A percentile compares a stretch with the other conserved stretches of the same genome.
These are phyloP conservation scores for Coemansia sp. DNA, from an alignment of 192 early-diverging fungal species.

Conservation along the genomic window DNA sequence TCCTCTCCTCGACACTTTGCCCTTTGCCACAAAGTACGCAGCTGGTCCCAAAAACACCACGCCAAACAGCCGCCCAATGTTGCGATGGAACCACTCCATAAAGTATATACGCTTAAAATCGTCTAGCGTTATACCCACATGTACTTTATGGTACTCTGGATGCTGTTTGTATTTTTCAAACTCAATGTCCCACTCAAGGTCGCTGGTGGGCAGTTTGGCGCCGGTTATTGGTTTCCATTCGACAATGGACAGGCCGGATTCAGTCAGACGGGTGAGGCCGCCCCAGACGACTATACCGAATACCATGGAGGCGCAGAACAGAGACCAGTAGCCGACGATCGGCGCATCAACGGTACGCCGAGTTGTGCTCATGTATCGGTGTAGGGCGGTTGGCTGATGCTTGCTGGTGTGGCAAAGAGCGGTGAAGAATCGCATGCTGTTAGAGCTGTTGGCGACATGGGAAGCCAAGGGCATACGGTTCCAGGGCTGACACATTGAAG, in stretches of 20 bases:
- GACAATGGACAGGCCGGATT: slow-evolving; percentile 91
- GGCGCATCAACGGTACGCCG: slow-evolving; percentile 38
- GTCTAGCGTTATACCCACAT: slow-evolving; percentile 80
- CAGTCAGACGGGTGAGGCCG: slow-evolving; percentile 94
- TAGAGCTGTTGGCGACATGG: too few species aligned
- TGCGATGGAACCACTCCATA: slow-evolving; percentile 98
- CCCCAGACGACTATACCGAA: slow-evolving; percentile 94
- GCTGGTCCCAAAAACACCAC: slow-evolving; percentile 83
- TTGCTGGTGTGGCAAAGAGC: too few species aligned
- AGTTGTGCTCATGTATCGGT: not conserved
- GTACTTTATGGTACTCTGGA: slow-evolving; percentile 95
- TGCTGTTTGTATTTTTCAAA: slow-evolving; percentile 99
- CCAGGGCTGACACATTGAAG: too few species aligned
- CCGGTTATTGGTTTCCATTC: slow-evolving; percentile 97
- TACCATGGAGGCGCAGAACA: slow-evolving; percentile 81
- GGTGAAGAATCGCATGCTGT: too few species aligned
- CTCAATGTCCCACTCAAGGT: slow-evolving; percentile 88
- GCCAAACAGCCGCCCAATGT: slow-evolving; percentile 91
- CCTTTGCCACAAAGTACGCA: slow-evolving; percentile 77
- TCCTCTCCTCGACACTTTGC: slow-evolving; percentile 72
- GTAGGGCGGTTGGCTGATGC: too few species aligned
- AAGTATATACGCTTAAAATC: slow-evolving; percentile 98
- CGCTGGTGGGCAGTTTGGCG: slow-evolving; percentile 82
- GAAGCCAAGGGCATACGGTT: too few species aligned
- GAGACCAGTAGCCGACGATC: slow-evolving; percentile 93